These are phyloP conservation scores for Phytophthora chlamydospora DNA, from an alignment of 352 stramenopile species.

Conservation along the genomic window DNA sequence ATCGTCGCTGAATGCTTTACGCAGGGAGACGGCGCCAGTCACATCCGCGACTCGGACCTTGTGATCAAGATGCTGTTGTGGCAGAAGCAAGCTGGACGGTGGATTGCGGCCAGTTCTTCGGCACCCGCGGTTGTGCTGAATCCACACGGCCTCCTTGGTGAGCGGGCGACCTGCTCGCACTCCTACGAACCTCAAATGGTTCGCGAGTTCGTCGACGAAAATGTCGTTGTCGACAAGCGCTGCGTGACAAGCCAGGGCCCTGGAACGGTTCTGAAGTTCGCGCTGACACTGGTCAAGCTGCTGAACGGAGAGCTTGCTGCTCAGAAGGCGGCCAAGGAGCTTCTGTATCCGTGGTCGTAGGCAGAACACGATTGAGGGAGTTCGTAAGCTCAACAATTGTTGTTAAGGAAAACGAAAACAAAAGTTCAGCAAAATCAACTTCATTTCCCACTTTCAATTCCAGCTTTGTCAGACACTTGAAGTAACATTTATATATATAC, in stretches of 20 bases:
- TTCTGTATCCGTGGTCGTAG: constrained; percentile 44
- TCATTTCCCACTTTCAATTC: constrained; percentile 7
- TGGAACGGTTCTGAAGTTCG: constrained; percentile 55
- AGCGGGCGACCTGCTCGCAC: constrained; percentile 59
- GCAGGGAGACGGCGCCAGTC: constrained; percentile 51
- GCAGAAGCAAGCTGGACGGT: constrained; percentile 57
- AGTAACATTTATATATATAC: constrained; percentile 7
- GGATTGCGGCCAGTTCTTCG: constrained; percentile 57
- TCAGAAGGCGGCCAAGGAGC: constrained; percentile 41
- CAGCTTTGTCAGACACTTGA: neutral
- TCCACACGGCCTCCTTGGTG: constrained; percentile 47
- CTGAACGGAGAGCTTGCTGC: constrained; percentile 54
- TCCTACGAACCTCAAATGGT: constrained; percentile 49
- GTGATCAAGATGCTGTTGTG: constrained; percentile 68
- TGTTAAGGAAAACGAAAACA: too few species aligned
- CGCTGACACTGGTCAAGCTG: constrained; percentile 59
- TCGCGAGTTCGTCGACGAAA: constrained; percentile 51
- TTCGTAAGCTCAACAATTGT: too few species aligned
- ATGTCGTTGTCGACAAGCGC: constrained; percentile 60
- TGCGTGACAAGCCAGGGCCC: constrained; percentile 72
- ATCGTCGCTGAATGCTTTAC: neutral
- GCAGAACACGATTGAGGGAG: neutral
- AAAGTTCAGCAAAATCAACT: neutral
- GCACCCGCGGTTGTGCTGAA: constrained; percentile 57
- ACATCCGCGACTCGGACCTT: constrained; percentile 61